Conservation (phyloP, 2,329 filamentous ascomycete species). For the Thermoascus crustaceus region DNA sequence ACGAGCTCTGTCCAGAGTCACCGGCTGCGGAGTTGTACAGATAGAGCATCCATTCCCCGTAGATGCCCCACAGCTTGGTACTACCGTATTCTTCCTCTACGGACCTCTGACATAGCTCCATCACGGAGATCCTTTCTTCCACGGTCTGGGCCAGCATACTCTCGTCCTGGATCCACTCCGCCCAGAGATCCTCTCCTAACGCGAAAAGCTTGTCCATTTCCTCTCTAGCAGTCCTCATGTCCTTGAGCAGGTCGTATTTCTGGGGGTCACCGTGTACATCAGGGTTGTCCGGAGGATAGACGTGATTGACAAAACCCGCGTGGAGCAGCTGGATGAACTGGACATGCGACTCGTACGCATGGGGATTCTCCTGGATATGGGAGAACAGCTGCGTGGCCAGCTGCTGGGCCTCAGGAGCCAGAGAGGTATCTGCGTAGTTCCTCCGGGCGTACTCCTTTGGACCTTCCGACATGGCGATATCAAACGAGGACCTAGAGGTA, state of each 20-base stretch:
- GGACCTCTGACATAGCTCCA: slow-evolving; percentile 52
- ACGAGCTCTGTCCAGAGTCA: slow-evolving; percentile 27
- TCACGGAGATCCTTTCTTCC: slow-evolving; percentile 51
- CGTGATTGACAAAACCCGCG: slow-evolving; percentile 39
- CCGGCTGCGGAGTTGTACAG: slow-evolving; percentile 47
- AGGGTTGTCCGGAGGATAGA: slow-evolving; percentile 38
- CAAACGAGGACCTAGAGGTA: slow-evolving; percentile 37
- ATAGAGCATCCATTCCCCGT: slow-evolving; percentile 52
- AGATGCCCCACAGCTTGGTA: slow-evolving; percentile 53
- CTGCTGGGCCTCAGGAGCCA: slow-evolving; percentile 33
- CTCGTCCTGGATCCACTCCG: slow-evolving; percentile 57
- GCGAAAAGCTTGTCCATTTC: slow-evolving; percentile 56
- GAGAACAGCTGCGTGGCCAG: slow-evolving; percentile 33
- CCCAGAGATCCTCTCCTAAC: slow-evolving; percentile 56
- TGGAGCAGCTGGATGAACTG: slow-evolving; percentile 41
- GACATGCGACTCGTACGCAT: slow-evolving; percentile 40
- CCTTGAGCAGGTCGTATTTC: slow-evolving; percentile 39
- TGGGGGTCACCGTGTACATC: slow-evolving; percentile 38
- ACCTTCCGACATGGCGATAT: slow-evolving; percentile 38
- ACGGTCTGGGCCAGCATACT: slow-evolving; percentile 47
- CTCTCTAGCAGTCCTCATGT: slow-evolving; percentile 43
- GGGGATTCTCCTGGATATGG: slow-evolving; percentile 38
- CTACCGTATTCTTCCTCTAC: slow-evolving; percentile 55
- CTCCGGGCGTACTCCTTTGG: slow-evolving; percentile 31
- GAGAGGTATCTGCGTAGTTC: slow-evolving; percentile 35